phyloP scores from a whole-genome alignment of 345 rosid species.

The Streptanthus diversifolius region DNA sequence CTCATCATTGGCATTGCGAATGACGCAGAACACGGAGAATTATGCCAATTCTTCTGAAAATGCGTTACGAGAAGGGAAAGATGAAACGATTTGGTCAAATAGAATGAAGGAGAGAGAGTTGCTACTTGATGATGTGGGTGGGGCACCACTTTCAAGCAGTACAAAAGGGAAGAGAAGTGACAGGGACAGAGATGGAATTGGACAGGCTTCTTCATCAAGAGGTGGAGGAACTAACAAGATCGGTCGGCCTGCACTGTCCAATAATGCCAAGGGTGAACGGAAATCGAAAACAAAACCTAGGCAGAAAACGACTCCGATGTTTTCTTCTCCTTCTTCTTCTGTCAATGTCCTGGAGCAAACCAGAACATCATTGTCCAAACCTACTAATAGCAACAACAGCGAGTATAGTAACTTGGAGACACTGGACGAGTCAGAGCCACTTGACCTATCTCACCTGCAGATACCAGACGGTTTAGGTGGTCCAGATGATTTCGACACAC shows the following conservation, averaged over 20 bases:
- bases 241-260: conserved; percentile 69
- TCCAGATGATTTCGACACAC: conserved; percentile 48
- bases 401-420: conserved; percentile 56
- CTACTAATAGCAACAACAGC: conserved; percentile 48
- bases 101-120: conserved; percentile 86
- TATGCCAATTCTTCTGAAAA: conserved; percentile 48
- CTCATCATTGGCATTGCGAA: conserved; percentile 43
- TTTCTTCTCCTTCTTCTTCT: conserved; percentile 51
- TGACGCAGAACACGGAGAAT: conserved; percentile 49
- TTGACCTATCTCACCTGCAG: conserved; percentile 66
- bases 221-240: conserved; percentile 63
- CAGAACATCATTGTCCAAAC: conserved; percentile 48
- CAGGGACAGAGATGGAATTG: conserved; percentile 95
- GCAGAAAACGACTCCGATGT: conserved; percentile 78
- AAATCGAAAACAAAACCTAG: conserved; percentile 86
- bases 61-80: conserved; percentile 49
- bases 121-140: conserved; percentile 85
- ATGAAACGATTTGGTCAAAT: conserved; percentile 60
- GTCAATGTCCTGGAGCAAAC: conserved; percentile 65
- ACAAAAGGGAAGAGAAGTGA: conserved; percentile 95
- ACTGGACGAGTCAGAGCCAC: conserved; percentile 61
- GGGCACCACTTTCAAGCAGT: conserved; percentile 64
- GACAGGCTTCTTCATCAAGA: conserved; percentile 69
- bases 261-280: conserved; percentile 77
- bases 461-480: conserved; percentile 63